Evolutionary conservation across 1,284 basidiomycete species (phyloP).

Genomic region (Xerocomus minutiporus): DNA sequence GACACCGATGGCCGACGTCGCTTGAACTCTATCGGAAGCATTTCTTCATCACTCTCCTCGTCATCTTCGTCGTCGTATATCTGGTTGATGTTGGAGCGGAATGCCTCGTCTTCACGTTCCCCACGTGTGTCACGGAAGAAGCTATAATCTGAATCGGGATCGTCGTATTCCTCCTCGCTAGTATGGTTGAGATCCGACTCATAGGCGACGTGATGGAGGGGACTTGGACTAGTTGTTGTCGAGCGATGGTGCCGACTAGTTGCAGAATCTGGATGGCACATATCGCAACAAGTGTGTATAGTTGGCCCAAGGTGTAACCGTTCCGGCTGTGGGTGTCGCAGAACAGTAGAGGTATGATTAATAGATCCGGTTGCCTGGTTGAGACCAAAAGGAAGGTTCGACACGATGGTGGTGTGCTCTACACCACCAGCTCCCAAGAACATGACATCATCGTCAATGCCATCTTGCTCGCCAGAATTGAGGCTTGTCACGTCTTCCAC

Average conservation of each 20-base stretch:
- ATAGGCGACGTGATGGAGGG: constrained; percentile 37
- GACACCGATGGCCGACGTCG: constrained; percentile 36
- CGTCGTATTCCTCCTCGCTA: constrained; percentile 33
- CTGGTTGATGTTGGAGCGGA: constrained; percentile 31
- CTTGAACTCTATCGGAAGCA: constrained; percentile 35
- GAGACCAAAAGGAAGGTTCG: constrained; percentile 36
- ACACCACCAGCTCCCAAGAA: constrained; percentile 52
- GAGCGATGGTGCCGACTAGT: constrained; percentile 29
- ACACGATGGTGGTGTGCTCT: constrained; percentile 39
- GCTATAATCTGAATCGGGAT: constrained; percentile 33
- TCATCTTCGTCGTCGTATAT: constrained; percentile 34
- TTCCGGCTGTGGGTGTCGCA: constrained; percentile 30
- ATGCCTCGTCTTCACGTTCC: constrained; percentile 22
- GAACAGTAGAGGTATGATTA: constrained; percentile 19
- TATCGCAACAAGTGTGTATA: constrained; percentile 22
- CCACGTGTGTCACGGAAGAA: constrained; percentile 31
- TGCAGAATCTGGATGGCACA: constrained; percentile 25
- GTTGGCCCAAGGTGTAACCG: constrained; percentile 24
- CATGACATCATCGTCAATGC: constrained; percentile 42
- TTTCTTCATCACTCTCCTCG: constrained; percentile 34
- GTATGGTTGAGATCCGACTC: constrained; percentile 28
- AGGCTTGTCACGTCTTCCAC: constrained; percentile 52
- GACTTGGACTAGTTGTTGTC: constrained; percentile 40
- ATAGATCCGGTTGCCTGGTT: constrained; percentile 29
- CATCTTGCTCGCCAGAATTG: constrained; percentile 46